Conservation (phyloP, 257 asterid species). For the Jasminum sambac region DNA sequence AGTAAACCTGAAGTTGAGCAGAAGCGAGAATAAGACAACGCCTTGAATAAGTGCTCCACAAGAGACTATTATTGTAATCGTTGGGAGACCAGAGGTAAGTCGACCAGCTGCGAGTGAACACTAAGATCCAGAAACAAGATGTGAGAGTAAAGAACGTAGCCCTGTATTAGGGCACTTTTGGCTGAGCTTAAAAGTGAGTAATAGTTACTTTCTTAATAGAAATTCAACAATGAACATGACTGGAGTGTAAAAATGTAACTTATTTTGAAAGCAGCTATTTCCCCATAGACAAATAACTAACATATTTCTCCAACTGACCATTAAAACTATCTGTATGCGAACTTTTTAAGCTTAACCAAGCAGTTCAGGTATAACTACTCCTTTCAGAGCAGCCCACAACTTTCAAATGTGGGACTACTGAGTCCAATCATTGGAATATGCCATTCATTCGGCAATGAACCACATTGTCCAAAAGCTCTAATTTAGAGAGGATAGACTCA, state of each 20-base stretch:
- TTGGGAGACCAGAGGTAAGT: slow-evolving; percentile 71
- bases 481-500: background rate
- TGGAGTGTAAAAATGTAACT: background rate
- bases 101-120: slow-evolving; percentile 80
- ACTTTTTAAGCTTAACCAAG: background rate
- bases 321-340: background rate
- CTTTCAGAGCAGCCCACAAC: background rate
- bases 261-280: background rate
- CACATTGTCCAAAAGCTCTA: background rate
- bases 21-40: slow-evolving; percentile 68
- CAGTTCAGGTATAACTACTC: background rate
- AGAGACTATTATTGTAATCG: slow-evolving; percentile 70
- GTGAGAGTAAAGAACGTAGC: background rate
- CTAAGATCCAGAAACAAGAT: slow-evolving; percentile 38
- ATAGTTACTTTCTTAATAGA: background rate
- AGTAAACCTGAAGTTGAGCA: slow-evolving; percentile 66
- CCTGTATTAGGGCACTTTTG: background rate
- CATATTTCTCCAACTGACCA: background rate
- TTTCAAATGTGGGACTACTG: background rate
- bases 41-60: slow-evolving; percentile 79
- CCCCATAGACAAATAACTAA: background rate
- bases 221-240: background rate
- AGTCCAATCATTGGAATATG: background rate
- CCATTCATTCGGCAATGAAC: background rate
- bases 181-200: background rate